Conservation (phyloP, 1,284 basidiomycete genomes). For the Tilletia caries region DNA sequence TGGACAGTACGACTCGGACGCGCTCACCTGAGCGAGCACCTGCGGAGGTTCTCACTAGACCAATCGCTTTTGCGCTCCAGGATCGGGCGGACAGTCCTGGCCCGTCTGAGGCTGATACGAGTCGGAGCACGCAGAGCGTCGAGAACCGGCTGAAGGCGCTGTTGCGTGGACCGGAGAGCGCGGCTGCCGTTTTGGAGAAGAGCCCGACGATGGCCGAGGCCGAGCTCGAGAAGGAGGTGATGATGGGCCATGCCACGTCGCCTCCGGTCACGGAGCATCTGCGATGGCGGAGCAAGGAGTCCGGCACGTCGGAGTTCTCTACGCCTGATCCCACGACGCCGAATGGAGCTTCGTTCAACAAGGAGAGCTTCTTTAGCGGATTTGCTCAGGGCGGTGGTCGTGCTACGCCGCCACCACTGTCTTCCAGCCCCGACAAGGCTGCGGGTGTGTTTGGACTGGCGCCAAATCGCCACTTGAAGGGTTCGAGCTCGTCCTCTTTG, state of each 20-base stretch:
- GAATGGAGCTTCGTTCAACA: not conserved
- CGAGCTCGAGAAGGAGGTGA: not conserved
- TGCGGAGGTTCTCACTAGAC: not conserved
- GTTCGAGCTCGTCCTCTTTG: not conserved
- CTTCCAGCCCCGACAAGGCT: not conserved
- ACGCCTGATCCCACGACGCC: conserved; percentile 1
- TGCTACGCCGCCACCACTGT: not conserved
- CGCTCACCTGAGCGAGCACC: conserved; percentile 1
- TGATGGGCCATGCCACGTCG: not conserved
- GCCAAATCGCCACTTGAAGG: conserved; percentile 7
- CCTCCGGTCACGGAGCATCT: conserved; percentile 8
- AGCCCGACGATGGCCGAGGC: not conserved
- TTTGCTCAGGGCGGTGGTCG: not conserved
- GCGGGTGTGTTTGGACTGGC: conserved; percentile 11
- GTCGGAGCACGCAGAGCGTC: conserved; percentile 22
- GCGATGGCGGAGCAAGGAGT: conserved; percentile 12
- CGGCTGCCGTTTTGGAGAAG: not conserved
- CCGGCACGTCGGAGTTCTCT: not conserved
- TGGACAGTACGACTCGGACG: conserved; percentile 13
- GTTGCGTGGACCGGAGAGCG: not conserved
- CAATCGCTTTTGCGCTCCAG: not conserved
- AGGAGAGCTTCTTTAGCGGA: conserved; percentile 9
- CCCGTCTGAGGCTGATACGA: conserved; percentile 11
- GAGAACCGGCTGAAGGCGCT: conserved; percentile 41
- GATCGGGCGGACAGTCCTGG: not conserved